Evolutionary conservation across 192 early-diverging fungal genomes (phyloP), one percentile per base, ranked within the genome.

Genomic region (Phlyctochytrium bullatum): DNA sequence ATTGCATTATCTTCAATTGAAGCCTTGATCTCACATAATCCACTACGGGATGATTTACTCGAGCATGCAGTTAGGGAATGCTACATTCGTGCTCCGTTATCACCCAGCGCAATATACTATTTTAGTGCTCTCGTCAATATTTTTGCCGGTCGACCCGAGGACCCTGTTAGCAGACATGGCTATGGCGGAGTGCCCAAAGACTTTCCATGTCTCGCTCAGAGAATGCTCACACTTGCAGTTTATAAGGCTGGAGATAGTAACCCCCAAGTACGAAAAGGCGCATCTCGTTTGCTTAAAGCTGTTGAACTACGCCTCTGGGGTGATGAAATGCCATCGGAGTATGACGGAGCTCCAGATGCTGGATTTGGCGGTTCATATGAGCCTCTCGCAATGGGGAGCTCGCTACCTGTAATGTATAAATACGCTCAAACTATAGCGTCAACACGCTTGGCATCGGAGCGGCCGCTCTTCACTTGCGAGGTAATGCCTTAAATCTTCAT

Each of bases 41-140:
- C 68, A n/a, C 25, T 20, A 12, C 69, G 69, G 14, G 67, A 72
- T 31, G 62, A 80, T 10, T 74, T 94, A 23, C 65, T 93, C 25
- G 84, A 87, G 34, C 80, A 82, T 60, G 76, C 88, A 1, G 74
- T 93, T 14, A 74, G 83, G 51, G 85, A 87, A 54, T 94, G 91
- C 62, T 94, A 95, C 74, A 72, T 84, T 63, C 64, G 14, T 65
- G 68, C 34, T 82, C 61, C 78, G 88, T 59, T 81, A 83, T 66
- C 74, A 77, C 64, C 66, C 78, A 34, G 58, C 3, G 30, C 73
- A 76, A 84, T 76, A 80, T 86, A 71, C 17, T 77, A 76, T 69
- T 95, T 95, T 69, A 72, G 80, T 34, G 90, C 90, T 0, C 40
- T 95, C 3, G 89, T 89, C 0, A 85, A 92, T 35, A 85, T 91